These are phyloP conservation scores for Isabelozyma gotoi DNA, from an alignment of 805 yeast species.

Conservation along the genomic window DNA sequence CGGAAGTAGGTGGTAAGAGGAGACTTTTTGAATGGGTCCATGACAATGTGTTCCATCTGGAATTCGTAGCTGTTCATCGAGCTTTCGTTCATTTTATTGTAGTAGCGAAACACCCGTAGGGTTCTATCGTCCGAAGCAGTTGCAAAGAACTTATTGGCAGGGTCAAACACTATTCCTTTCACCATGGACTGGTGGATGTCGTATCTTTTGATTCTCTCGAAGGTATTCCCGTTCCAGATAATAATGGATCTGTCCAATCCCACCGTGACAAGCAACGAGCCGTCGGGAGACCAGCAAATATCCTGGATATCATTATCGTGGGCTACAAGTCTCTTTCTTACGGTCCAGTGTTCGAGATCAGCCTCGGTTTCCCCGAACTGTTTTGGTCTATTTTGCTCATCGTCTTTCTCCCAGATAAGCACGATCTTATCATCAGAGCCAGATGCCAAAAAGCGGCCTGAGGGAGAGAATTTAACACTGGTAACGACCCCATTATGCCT, in stretches of 20 bases:
- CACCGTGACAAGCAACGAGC: slow-evolving; percentile 84
- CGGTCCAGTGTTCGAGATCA: slow-evolving; percentile 93
- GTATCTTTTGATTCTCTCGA: slow-evolving; percentile 83
- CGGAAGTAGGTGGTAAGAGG: slow-evolving; percentile 91
- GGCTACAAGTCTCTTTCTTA: slow-evolving; percentile 86
- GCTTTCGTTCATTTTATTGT: slow-evolving; percentile 55
- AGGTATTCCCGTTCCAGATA: slow-evolving; percentile 90
- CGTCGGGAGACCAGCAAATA: slow-evolving; percentile 97
- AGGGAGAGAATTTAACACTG: slow-evolving; percentile 87
- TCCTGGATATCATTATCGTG: slow-evolving; percentile 98
- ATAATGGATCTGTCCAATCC: slow-evolving; percentile 92
- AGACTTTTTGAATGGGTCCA: slow-evolving; percentile 82
- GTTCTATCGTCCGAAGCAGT: slow-evolving; percentile 96
- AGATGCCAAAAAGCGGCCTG: slow-evolving; percentile 85
- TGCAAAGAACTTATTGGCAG: slow-evolving; percentile 96
- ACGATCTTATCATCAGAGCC: slow-evolving; percentile 95
- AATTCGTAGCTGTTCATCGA: slow-evolving; percentile 64
- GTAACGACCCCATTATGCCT: slow-evolving; percentile 98
- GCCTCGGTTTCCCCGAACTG: slow-evolving; percentile 70
- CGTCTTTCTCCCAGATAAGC: slow-evolving; percentile 91
- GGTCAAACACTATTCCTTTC: slow-evolving; percentile 96
- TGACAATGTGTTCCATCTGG: slow-evolving; percentile 78
- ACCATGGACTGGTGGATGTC: slow-evolving; percentile 95
- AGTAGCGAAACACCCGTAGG: slow-evolving; percentile 82
- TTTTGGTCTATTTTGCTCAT: slow-evolving; percentile 52